Evolutionary conservation across 192 early-diverging fungal genomes (phyloP).

Genomic region (Pilobolus umbonatus): DNA sequence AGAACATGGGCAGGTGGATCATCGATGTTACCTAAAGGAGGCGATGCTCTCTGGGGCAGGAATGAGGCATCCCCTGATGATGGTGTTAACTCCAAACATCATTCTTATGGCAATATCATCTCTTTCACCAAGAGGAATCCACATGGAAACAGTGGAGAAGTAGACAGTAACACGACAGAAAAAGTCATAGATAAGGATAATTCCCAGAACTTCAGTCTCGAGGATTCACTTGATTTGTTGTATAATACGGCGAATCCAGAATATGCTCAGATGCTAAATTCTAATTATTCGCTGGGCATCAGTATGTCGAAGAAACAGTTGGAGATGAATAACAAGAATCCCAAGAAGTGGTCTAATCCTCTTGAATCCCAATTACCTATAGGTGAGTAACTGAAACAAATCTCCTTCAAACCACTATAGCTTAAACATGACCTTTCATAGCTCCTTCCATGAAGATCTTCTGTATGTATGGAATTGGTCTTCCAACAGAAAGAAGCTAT

Average conservation of each 20-base stretch:
- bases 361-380: slow-evolving; percentile 51
- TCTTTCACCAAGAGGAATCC: slow-evolving; percentile 35
- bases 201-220: not conserved
- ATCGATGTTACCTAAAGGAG: slow-evolving; percentile 82
- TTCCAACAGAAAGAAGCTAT: slow-evolving; percentile 78
- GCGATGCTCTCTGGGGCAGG: slow-evolving; percentile 75
- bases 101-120: slow-evolving; percentile 52
- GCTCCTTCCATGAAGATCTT: slow-evolving; percentile 76
- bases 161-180: not conserved
- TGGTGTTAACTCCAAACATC: slow-evolving; percentile 30
- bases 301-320: slow-evolving; percentile 56
- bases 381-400: slow-evolving; percentile 16
- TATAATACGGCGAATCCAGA: slow-evolving; percentile 8
- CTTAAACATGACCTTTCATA: not conserved
- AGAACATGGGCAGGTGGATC: slow-evolving; percentile 77
- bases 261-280: slow-evolving; percentile 45
- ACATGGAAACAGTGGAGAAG: not conserved
- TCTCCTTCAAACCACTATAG: too few species aligned
- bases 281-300: slow-evolving; percentile 66
- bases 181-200: slow-evolving; percentile 22
- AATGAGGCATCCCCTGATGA: slow-evolving; percentile 68
- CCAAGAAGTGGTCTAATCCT: slow-evolving; percentile 75
- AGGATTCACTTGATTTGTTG: not conserved
- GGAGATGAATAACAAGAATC: slow-evolving; percentile 48
- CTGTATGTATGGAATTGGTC: slow-evolving; percentile 79